Base-by-base conservation (phyloP, 331 rosid genomes). In the Quercus tomentella region DNA sequence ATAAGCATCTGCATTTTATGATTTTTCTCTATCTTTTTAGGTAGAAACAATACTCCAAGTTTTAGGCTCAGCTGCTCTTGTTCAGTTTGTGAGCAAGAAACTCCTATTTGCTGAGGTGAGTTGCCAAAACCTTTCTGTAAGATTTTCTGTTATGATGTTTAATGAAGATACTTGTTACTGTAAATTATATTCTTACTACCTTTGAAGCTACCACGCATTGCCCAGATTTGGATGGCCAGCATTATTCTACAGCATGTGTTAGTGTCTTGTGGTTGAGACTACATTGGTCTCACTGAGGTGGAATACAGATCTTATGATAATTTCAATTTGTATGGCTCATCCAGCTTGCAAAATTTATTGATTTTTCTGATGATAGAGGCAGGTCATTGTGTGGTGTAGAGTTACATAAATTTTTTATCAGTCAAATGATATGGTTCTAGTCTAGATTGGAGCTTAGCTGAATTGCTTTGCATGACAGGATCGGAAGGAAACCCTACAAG, bases 41-140 rank as follows among this genome's bases (percentile, higher is more conserved):
- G 10, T 96, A 57, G 99, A 96, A 85, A 89, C 97, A 70, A 85
- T 96, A 74, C 99, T 96, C 84, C 93, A 93, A 84, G 43, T 93
- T 75, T 37, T 96, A 61, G 99, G 99, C 54, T 87, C 99, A 16
- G 98, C 91, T 79, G 99, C 98, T 77, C 23, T 93, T 73, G 54
- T 93, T 85, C 99, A 96, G 89, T 84, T 91, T 73, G 93, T 80
- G 75, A 86, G 92, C 91, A 96, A 82, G 85, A 96, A 92, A 83
- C 87, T 96, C 75, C 90, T 96, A 37, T 96, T 86, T 80, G 98
- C 99, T 1, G 97, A 90, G 94, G 99, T 90, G 76, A 80, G 91
- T 75, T 54, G 25, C 25, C 11, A 3, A 60, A 58, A 25, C 20
- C 15, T 5, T 30, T 31, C 11, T 68, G 54, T 69, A 67, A 75